Evolutionary conservation across 2,329 filamentous ascomycete species (phyloP).

Genomic region (Septoria petroselini): DNA sequence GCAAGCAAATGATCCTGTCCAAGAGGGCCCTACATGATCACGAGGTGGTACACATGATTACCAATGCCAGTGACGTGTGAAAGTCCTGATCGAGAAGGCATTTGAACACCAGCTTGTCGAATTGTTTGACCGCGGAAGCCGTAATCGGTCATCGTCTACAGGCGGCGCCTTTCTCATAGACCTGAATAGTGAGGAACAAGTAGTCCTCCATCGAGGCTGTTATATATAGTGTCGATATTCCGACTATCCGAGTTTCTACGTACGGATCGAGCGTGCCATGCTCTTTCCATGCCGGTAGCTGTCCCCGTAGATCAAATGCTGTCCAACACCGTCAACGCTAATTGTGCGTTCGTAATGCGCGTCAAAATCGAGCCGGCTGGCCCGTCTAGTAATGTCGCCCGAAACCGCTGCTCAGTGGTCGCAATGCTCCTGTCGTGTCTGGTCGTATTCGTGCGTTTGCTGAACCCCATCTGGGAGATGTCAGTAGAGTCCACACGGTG

Average conservation of each 20-base stretch:
- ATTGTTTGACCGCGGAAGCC: too few relatives aligned
- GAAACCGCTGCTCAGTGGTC: constrained; percentile 6
- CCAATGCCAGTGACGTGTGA: too few relatives aligned
- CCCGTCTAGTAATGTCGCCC: constrained; percentile 13
- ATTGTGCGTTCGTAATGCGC: constrained; percentile 2
- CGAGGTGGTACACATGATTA: constrained; percentile 20
- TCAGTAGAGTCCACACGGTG: constrained; percentile 3
- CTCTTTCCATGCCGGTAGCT: constrained; percentile 2
- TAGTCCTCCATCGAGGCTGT: neutral
- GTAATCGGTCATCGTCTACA: neutral
- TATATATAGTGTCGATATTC: constrained; percentile 7
- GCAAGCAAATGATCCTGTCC: constrained; percentile 25
- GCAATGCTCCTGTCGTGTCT: constrained; percentile 11
- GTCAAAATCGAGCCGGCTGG: constrained; percentile 1
- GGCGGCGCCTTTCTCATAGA: neutral
- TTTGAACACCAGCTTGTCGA: too few relatives aligned
- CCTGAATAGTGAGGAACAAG: too few relatives aligned
- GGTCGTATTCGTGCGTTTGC: constrained; percentile 14
- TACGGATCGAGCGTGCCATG: constrained; percentile 1
- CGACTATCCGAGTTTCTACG: constrained; percentile 1
- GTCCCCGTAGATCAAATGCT: constrained; percentile 8
- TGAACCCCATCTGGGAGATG: constrained; percentile 21
- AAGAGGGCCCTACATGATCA: constrained; percentile 23
- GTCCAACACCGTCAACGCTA: constrained; percentile 11
- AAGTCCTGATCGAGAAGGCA: too few relatives aligned